phyloP scores from a whole-genome alignment of 2,329 filamentous ascomycete genomes.

The Diplodia intermedia region DNA sequence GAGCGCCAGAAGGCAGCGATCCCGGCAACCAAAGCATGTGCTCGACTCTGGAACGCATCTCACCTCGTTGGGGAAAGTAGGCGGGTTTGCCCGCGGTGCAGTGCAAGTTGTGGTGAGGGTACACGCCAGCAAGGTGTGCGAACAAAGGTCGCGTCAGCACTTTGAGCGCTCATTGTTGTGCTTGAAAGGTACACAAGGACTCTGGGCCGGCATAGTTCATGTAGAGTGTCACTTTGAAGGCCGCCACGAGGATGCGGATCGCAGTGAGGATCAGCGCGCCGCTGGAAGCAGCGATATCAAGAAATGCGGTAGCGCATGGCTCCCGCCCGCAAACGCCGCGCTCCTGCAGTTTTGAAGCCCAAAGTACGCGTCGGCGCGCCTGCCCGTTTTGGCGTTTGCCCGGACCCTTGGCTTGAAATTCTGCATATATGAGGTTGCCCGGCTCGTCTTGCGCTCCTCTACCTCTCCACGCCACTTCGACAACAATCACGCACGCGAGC shows the following conservation, averaged over 20 bases:
- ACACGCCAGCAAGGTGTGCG: too few relatives aligned
- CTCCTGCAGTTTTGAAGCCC: background rate
- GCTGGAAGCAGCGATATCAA: background rate
- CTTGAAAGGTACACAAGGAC: background rate
- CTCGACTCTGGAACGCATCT: too few relatives aligned
- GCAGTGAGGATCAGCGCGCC: background rate
- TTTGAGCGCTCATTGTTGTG: too few relatives aligned
- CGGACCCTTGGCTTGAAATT: background rate
- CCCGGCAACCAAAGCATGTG: too few relatives aligned
- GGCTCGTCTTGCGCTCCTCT: background rate
- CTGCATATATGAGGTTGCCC: background rate
- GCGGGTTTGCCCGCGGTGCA: too few relatives aligned
- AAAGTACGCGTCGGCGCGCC: background rate
- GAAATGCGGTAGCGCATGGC: background rate
- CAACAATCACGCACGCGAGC: background rate
- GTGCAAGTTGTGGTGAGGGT: too few relatives aligned
- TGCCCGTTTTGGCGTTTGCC: background rate
- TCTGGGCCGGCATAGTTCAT: background rate
- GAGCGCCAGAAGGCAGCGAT: too few relatives aligned
- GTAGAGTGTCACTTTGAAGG: background rate
- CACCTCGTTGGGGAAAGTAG: too few relatives aligned
- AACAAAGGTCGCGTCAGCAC: too few relatives aligned
- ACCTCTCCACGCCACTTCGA: background rate
- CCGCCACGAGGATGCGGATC: background rate
- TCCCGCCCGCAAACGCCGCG: background rate